A percentile compares a stretch with the other conserved stretches of the same genome.
phyloP scores from a whole-genome alignment of 2,329 filamentous ascomycete genomes.

The Ophiocordyceps polyrhachis-furcata region DNA sequence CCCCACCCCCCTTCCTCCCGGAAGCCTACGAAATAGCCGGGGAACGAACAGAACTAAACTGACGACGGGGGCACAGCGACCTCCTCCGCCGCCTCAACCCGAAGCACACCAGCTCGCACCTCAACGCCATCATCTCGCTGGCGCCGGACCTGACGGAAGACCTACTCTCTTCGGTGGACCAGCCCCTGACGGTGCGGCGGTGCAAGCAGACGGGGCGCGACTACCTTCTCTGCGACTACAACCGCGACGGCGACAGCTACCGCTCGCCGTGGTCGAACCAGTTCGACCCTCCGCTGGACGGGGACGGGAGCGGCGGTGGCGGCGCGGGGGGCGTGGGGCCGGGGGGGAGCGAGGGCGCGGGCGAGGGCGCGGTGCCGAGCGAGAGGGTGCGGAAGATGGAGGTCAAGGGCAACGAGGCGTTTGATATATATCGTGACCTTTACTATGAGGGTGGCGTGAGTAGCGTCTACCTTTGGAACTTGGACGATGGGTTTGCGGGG shows the following conservation, averaged over 20 bases:
- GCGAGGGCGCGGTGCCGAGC: constrained; percentile 71
- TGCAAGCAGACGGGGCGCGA: constrained; percentile 82
- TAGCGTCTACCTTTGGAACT: constrained; percentile 94
- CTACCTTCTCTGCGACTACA: constrained; percentile 98
- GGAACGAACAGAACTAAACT: too few relatives aligned
- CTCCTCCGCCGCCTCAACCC: constrained; percentile 95
- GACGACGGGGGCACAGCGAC: constrained; percentile 42
- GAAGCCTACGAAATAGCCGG: too few relatives aligned
- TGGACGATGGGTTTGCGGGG: constrained; percentile 94
- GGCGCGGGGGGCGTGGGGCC: constrained; percentile 33
- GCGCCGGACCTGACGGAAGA: constrained; percentile 90
- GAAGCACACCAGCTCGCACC: constrained; percentile 74
- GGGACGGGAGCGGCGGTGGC: too few relatives aligned
- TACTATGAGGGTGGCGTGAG: constrained; percentile 95
- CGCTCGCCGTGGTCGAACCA: constrained; percentile 98
- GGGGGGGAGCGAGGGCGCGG: constrained; percentile 38
- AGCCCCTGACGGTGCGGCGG: constrained; percentile 70
- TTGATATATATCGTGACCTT: constrained; percentile 90
- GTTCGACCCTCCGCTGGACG: constrained; percentile 78
- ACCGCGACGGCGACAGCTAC: constrained; percentile 95
- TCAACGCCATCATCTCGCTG: constrained; percentile 73
- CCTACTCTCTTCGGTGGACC: constrained; percentile 91
- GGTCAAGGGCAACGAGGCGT: constrained; percentile 81
- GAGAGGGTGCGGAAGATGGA: constrained; percentile 90
- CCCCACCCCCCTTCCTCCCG: too few relatives aligned